Percentiles rank a stretch among this genome's conserved stretches.
phyloP scores from a whole-genome alignment of 192 early-diverging fungal species.

The Entrophospora sp. region DNA sequence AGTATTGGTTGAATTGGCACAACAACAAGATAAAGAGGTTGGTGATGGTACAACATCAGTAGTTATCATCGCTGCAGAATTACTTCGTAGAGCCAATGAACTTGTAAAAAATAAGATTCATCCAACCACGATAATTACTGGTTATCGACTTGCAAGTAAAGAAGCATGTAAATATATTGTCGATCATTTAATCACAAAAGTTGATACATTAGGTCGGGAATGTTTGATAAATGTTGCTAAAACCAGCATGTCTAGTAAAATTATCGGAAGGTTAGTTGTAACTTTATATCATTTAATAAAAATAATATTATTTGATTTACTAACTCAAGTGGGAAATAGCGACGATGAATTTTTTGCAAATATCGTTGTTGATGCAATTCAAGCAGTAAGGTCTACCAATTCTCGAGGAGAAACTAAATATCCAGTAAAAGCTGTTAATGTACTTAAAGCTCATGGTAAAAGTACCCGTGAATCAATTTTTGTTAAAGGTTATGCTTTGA shows the following conservation, averaged over 20 bases:
- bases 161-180: conserved; percentile 98
- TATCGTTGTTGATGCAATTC: conserved; percentile 88
- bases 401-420: conserved; percentile 81
- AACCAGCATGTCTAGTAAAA: conserved; percentile 96
- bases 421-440: conserved; percentile 95
- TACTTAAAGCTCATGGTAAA: conserved; percentile 96
- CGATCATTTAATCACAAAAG: conserved; percentile 91
- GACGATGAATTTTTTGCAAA: conserved; percentile 95
- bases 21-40: conserved; percentile 99
- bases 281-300: too few species aligned
- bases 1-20: conserved; percentile 94
- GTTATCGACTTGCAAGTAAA: conserved; percentile 92
- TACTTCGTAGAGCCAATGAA: conserved; percentile 92
- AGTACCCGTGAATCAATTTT: conserved; percentile 79
- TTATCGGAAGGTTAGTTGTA: conserved; percentile 90
- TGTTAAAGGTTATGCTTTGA: conserved; percentile 92
- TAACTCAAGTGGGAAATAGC: conserved; percentile 30
- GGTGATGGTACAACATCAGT: conserved; percentile 99
- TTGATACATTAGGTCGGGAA: conserved; percentile 86
- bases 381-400: conserved; percentile 83
- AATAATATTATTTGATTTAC: too few species aligned
- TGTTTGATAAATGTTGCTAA: conserved; percentile 95
- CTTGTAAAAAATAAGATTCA: conserved; percentile 99
- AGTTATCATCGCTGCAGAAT: conserved; percentile 97
- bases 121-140: conserved; percentile 97